phyloP scores from a whole-genome alignment of 2,329 filamentous ascomycete genomes.

The Colletotrichum sp. region DNA sequence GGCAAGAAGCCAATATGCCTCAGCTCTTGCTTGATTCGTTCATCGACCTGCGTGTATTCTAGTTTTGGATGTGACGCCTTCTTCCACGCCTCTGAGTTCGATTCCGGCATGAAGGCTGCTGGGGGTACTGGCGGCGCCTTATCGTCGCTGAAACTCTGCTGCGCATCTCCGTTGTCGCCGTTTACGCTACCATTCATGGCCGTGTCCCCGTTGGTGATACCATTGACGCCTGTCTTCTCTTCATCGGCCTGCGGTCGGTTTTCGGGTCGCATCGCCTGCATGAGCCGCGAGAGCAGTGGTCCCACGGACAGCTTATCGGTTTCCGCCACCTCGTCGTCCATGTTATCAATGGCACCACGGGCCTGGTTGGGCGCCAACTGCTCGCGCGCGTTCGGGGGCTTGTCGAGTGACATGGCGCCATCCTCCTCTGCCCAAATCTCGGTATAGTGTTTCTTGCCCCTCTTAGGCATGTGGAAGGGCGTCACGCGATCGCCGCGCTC shows the following conservation, averaged over 20 bases:
- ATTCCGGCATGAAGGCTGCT: conserved; percentile 81
- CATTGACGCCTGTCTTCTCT: conserved; percentile 60
- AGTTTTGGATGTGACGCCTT: conserved; percentile 76
- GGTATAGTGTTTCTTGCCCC: conserved; percentile 83
- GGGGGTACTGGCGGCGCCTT: conserved; percentile 58
- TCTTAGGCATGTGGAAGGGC: conserved; percentile 85
- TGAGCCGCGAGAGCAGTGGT: conserved; percentile 80
- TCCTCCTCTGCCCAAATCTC: conserved; percentile 97
- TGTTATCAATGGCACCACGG: conserved; percentile 82
- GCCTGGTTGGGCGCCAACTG: conserved; percentile 80
- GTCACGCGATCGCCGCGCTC: conserved; percentile 85
- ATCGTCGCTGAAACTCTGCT: conserved; percentile 34
- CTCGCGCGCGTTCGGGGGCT: conserved; percentile 64
- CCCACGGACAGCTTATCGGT: conserved; percentile 90
- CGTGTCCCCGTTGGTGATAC: conserved; percentile 58
- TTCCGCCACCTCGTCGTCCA: conserved; percentile 86
- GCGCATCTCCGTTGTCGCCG: conserved; percentile 46
- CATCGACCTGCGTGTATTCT: conserved; percentile 86
- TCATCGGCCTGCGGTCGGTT: conserved; percentile 61
- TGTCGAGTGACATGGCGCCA: conserved; percentile 76
- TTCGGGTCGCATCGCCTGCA: conserved; percentile 83
- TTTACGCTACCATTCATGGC: conserved; percentile 54
- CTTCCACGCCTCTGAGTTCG: conserved; percentile 78
- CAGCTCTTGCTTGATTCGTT: conserved; percentile 89
- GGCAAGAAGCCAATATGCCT: conserved; percentile 88